phyloP scores from a whole-genome alignment of 306 rosid genomes.

The Crotalaria pallida region DNA sequence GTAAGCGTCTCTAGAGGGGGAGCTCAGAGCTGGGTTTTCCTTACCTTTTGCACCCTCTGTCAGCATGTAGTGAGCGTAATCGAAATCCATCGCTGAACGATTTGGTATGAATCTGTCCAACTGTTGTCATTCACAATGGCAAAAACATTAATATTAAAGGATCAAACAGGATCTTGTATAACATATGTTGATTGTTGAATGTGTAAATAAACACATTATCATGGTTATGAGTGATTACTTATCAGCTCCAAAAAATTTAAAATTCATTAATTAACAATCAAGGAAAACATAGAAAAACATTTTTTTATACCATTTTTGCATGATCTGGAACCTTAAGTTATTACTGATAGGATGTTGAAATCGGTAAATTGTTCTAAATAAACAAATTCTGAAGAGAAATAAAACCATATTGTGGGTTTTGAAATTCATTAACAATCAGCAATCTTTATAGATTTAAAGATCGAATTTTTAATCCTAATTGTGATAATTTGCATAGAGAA shows the following conservation, averaged over 20 bases:
- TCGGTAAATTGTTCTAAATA: too few species aligned
- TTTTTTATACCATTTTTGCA: background rate
- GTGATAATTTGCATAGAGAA: background rate
- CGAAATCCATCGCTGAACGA: slow-evolving; percentile 58
- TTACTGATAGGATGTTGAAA: background rate
- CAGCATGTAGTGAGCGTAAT: slow-evolving; percentile 53
- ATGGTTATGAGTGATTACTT: too few species aligned
- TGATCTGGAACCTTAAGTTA: background rate
- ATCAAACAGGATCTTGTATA: background rate
- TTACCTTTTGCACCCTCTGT: slow-evolving; percentile 54
- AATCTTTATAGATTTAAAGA: too few species aligned
- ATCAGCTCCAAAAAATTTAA: background rate
- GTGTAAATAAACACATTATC: background rate
- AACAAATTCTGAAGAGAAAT: too few species aligned
- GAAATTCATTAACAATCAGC: too few species aligned
- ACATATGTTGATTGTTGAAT: too few species aligned
- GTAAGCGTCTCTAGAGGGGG: slow-evolving; percentile 66
- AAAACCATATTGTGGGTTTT: too few species aligned
- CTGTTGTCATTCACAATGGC: slow-evolving; percentile 10
- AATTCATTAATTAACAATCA: background rate
- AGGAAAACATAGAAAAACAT: background rate
- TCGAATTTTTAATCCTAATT: background rate
- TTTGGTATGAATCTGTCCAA: slow-evolving; percentile 67
- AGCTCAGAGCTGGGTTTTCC: slow-evolving; percentile 53
- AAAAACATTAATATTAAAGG: background rate